These are phyloP conservation scores for Rhodamnia rubescens DNA, from an alignment of 345 rosid species.

Conservation along the genomic window DNA sequence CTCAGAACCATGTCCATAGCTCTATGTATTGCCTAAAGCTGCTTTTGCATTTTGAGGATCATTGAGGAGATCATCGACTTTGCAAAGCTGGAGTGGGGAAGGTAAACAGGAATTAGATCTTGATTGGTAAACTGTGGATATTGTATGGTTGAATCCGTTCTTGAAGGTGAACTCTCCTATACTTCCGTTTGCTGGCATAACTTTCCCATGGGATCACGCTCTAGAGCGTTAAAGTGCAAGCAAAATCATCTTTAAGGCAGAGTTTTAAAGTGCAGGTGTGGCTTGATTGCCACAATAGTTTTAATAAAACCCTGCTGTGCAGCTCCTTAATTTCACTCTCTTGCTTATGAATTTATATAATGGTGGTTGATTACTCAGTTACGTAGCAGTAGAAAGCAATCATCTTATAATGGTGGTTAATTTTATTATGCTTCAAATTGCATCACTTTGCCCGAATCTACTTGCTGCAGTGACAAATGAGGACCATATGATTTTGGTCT, in stretches of 20 bases:
- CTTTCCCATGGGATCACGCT: not conserved
- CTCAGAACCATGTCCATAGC: not conserved
- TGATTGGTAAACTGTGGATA: not conserved
- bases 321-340: not conserved
- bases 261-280: not conserved
- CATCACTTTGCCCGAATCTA: not conserved
- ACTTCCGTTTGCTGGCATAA: not conserved
- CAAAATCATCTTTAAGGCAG: not conserved
- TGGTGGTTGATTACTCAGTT: not conserved
- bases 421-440: not conserved
- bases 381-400: not conserved
- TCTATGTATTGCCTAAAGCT: not conserved
- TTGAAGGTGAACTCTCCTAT: not conserved
- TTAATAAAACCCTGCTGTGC: not conserved
- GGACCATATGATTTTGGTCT: not conserved
- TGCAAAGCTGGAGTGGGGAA: not conserved
- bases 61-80: not conserved
- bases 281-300: not conserved
- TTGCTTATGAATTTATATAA: not conserved
- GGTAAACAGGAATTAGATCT: not conserved
- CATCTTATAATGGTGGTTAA: not conserved
- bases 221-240: not conserved
- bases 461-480: not conserved
- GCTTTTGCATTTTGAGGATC: not conserved
- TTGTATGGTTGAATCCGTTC: not conserved